phyloP scores from a whole-genome alignment of 805 yeast species.

The Candida nitratophila region DNA sequence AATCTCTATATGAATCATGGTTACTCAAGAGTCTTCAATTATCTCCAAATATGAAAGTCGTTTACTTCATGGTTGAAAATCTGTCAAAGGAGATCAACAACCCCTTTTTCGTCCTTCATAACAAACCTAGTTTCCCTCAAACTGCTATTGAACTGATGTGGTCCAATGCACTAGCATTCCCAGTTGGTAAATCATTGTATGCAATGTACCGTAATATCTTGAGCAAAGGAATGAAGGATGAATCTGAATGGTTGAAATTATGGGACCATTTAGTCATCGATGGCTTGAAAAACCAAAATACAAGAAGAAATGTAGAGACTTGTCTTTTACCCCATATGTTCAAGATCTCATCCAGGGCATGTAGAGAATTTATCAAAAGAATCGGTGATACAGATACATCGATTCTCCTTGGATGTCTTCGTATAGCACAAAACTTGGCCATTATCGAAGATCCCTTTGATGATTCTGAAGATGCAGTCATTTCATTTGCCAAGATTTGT shows the following conservation, averaged over 20 bases:
- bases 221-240: slow-evolving; percentile 6
- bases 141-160: slow-evolving; percentile 44
- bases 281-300: slow-evolving; percentile 25
- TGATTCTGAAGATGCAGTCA: slow-evolving; percentile 24
- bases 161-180: slow-evolving; percentile 57
- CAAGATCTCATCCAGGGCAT: slow-evolving; percentile 39
- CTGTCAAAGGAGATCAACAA: slow-evolving; percentile 43
- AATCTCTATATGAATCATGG: slow-evolving; percentile 36
- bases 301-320: slow-evolving; percentile 42
- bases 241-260: slow-evolving; percentile 37
- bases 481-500: slow-evolving; percentile 25
- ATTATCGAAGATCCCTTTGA: slow-evolving; percentile 45
- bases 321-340: slow-evolving; percentile 62
- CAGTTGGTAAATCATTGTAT: slow-evolving; percentile 52
- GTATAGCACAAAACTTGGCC: slow-evolving; percentile 56
- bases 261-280: slow-evolving; percentile 41
- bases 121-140: slow-evolving; percentile 39
- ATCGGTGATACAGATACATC: slow-evolving; percentile 25
- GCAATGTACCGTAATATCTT: slow-evolving; percentile 29
- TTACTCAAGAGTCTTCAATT: slow-evolving; percentile 32
- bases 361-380: slow-evolving; percentile 29
- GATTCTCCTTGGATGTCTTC: slow-evolving; percentile 46
- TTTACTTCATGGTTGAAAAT: slow-evolving; percentile 53
- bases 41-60: slow-evolving; percentile 48
- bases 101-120: slow-evolving; percentile 29